Percentiles rank a stretch among this genome's conserved stretches.
Conservation (phyloP, 2,329 filamentous ascomycete species). For the Capronia coronata region DNA sequence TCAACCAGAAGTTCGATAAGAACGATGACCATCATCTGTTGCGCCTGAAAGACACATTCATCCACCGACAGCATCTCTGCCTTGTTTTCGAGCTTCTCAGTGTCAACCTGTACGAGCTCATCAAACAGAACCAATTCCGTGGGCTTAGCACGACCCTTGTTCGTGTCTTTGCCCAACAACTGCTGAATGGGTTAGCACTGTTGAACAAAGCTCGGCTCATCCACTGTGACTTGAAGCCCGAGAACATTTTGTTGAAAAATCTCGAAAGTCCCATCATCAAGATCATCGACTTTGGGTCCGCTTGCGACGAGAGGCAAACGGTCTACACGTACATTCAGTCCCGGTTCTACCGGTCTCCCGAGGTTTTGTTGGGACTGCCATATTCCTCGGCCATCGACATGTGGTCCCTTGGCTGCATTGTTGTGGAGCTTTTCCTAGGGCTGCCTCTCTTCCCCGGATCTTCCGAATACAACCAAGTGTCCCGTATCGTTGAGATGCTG, state of each 20-base stretch:
- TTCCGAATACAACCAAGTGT: conserved; percentile 97
- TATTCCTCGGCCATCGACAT: conserved; percentile 99
- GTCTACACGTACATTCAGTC: conserved; percentile 99
- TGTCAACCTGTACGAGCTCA: conserved; percentile 95
- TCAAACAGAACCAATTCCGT: conserved; percentile 99
- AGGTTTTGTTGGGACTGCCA: conserved; percentile 88
- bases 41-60: conserved; percentile 94
- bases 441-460: conserved; percentile 92
- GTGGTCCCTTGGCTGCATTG: conserved; percentile 98
- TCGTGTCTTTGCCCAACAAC: conserved; percentile 92
- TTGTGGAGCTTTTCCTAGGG: conserved; percentile 93
- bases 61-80: conserved; percentile 93
- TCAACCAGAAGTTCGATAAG: conserved; percentile 98
- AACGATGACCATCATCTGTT: conserved; percentile 97
- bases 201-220: conserved; percentile 95
- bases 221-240: conserved; percentile 95
- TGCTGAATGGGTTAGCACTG: conserved; percentile 84
- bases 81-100: conserved; percentile 93
- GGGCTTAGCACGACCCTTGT: conserved; percentile 94
- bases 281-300: conserved; percentile 98
- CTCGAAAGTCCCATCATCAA: conserved; percentile 99
- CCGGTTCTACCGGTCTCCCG: conserved; percentile 92
- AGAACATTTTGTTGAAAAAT: conserved; percentile 96
- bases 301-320: conserved; percentile 95
- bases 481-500: conserved; percentile 95